Evolutionary conservation across 164 flowering plant species (phyloP), one percentile per base, ranked within the genome.

Genomic region (Annona cherimola): DNA sequence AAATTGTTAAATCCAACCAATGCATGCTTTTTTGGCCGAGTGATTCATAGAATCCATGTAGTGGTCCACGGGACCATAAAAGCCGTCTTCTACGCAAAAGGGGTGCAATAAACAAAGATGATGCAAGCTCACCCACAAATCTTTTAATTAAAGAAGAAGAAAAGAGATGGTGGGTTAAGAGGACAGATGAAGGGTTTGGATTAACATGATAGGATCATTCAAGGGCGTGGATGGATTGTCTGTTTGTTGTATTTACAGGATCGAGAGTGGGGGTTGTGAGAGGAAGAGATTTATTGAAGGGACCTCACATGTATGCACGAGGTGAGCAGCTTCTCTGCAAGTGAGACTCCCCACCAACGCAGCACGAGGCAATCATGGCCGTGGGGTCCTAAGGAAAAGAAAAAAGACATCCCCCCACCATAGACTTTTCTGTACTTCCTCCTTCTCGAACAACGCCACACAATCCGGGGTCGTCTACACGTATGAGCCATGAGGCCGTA

Each of bases 291-390:
- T 82, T 78, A 81, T 78, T 81, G 76, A 85, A 74, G 79, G 77
- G 73, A 54, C 69, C 78, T 83, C 91, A 85, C 91, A 86, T 86
- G 90, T 76, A 70, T 62, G 90, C 90, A 84, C 81, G 87, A 84
- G 88, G 85, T 19, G 77, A 70, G 78, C 84, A 73, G 80, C 73
- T 78, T 79, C 80, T 42, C 76, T 74, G 78, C 79, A 42, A 77
- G 61, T n/a, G 45, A 65, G 76, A 42, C 69, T 67, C 70, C 61
- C 72, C 72, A 68, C 71, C 68, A 68, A 76, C 55, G 69, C 71
- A 74, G 78, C 83, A 79, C 81, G 72, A 82, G 75, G 70, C 82
- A 79, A 84, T 87, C 86, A 87, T 86, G 75, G 64, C 74, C 70
- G 76, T 83, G 83, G 89, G 87, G 83, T 74, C 86, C 1, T 59